phyloP scores from a whole-genome alignment of 306 rosid genomes.

The Herpetospermum pedunculosum region DNA sequence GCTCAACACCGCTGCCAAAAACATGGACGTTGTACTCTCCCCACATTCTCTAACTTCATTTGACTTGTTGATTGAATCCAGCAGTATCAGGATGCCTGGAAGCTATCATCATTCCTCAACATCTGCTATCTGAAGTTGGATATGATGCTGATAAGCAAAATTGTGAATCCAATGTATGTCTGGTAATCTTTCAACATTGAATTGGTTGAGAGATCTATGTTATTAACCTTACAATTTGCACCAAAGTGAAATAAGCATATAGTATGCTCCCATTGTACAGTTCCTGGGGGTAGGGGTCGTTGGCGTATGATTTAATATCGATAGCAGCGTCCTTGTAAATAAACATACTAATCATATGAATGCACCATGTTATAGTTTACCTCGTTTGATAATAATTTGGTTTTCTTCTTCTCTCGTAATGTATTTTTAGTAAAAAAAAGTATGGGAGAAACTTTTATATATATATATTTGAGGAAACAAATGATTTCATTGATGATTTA shows the following conservation, averaged over 20 bases:
- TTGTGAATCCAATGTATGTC: background rate
- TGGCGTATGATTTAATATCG: background rate
- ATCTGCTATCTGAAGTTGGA: constrained; percentile 31
- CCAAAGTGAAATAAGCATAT: background rate
- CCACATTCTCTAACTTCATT: constrained; percentile 60
- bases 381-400: background rate
- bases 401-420: too few relatives aligned
- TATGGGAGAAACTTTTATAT: too few relatives aligned
- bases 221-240: background rate
- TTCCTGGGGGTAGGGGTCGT: background rate
- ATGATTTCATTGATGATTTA: too few relatives aligned
- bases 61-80: constrained; percentile 51
- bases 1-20: constrained; percentile 39
- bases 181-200: background rate
- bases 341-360: background rate
- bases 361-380: background rate
- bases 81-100: constrained; percentile 26
- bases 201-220: background rate
- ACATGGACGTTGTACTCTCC: constrained; percentile 26
- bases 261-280: background rate
- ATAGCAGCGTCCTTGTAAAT: background rate
- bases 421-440: background rate
- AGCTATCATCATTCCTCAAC: constrained; percentile 19
- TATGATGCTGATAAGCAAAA: background rate
- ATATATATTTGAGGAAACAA: too few relatives aligned